Conservation (phyloP, 176 grass and related monocot genomes). For the Carex parvula region DNA sequence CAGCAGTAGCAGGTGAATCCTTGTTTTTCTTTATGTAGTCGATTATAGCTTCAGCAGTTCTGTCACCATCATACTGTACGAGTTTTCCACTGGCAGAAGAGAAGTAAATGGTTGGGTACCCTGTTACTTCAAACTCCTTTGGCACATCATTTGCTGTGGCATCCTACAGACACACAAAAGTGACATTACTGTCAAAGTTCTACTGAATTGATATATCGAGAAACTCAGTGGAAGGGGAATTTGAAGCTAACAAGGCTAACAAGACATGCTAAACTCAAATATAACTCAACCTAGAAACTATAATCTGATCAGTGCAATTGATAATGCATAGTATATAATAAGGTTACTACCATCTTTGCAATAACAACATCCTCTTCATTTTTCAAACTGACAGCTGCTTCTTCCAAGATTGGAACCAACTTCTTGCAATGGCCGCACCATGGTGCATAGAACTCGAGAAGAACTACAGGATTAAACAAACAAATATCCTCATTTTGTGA, state of each 20-base stretch:
- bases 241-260: neutral
- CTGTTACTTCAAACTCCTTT: constrained; percentile 48
- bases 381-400: constrained; percentile 63
- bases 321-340: neutral
- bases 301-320: neutral
- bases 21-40: constrained; percentile 70
- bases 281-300: neutral
- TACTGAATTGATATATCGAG: neutral
- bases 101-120: constrained; percentile 90
- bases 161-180: constrained; percentile 37
- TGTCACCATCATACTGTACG: constrained; percentile 42
- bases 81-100: constrained; percentile 64
- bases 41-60: constrained; percentile 51
- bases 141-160: constrained; percentile 76
- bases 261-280: neutral
- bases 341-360: constrained; percentile 87
- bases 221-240: neutral
- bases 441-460: constrained; percentile 94
- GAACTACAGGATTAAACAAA: constrained; percentile 40
- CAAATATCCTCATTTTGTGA: neutral
- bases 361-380: constrained; percentile 77
- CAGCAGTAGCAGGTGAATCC: constrained; percentile 24
- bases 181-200: neutral
- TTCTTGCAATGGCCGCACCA: constrained; percentile 99
- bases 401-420: constrained; percentile 68